Conservation (phyloP, 345 rosid species). For the Sisymbrium altissimum region DNA sequence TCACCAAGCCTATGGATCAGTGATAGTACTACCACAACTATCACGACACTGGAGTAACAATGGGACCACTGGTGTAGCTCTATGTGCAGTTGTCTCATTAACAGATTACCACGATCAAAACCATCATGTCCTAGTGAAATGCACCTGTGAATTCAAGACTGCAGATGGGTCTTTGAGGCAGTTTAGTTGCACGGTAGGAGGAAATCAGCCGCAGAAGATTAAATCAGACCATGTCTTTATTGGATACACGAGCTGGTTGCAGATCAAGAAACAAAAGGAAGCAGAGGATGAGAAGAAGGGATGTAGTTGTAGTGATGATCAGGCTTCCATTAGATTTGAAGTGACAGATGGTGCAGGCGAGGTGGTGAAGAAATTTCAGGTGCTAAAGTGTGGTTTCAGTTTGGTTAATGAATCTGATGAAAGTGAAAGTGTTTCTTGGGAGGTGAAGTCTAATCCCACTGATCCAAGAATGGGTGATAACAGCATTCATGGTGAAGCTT, state of each 20-base stretch:
- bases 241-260: neutral
- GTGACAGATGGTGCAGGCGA: neutral
- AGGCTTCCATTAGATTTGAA: neutral
- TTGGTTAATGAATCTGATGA: neutral
- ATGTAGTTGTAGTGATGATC: neutral
- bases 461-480: too few relatives aligned
- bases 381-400: neutral
- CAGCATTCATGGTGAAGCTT: neutral
- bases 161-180: neutral
- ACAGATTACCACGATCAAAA: neutral
- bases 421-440: neutral
- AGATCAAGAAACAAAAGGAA: neutral
- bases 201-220: neutral
- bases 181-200: neutral
- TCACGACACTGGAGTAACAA: neutral
- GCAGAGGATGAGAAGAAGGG: neutral
- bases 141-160: neutral
- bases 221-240: neutral
- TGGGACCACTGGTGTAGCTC: neutral
- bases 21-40: neutral
- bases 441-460: neutral
- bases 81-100: neutral
- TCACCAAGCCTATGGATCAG: neutral
- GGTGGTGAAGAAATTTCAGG: neutral
- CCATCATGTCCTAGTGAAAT: neutral